Evolutionary conservation across 768 basidiomycete species (phyloP).

Genomic region (Kwoniella botswanensis): DNA sequence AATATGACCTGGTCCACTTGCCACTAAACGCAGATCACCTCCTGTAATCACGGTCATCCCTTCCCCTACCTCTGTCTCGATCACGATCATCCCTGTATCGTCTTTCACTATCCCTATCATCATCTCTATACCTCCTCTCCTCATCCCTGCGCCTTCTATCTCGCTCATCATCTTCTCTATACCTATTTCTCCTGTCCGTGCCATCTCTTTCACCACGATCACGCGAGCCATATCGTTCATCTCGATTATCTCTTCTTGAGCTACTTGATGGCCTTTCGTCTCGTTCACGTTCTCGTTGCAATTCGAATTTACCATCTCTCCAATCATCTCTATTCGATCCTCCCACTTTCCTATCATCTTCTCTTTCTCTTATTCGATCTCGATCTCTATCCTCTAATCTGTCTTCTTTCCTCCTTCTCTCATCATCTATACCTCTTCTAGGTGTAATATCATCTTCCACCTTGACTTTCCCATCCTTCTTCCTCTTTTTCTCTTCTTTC

Average conservation of each 20-base stretch:
- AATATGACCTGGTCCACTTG: too few relatives aligned
- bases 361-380: slow-evolving; percentile 9
- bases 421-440: slow-evolving; percentile 1
- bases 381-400: background rate
- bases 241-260: slow-evolving; percentile 12
- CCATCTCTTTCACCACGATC: slow-evolving; percentile 1
- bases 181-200: slow-evolving; percentile 1
- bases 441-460: slow-evolving; percentile 8
- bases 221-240: slow-evolving; percentile 1
- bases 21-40: slow-evolving; percentile 7
- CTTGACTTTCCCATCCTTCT: slow-evolving; percentile 19
- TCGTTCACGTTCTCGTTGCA: slow-evolving; percentile 27
- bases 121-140: slow-evolving; percentile 9
- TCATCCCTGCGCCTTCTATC: slow-evolving; percentile 17
- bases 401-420: background rate
- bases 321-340: slow-evolving; percentile 38
- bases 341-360: slow-evolving; percentile 19
- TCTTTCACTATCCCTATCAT: slow-evolving; percentile 11
- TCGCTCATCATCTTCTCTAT: slow-evolving; percentile 3
- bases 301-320: slow-evolving; percentile 37
- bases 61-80: background rate
- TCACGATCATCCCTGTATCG: background rate
- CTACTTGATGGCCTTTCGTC: slow-evolving; percentile 8
- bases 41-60: slow-evolving; percentile 16
- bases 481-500: slow-evolving; percentile 58